These are phyloP conservation scores for Lentinula lateritia DNA, from an alignment of 768 basidiomycete species.

Conservation along the genomic window DNA sequence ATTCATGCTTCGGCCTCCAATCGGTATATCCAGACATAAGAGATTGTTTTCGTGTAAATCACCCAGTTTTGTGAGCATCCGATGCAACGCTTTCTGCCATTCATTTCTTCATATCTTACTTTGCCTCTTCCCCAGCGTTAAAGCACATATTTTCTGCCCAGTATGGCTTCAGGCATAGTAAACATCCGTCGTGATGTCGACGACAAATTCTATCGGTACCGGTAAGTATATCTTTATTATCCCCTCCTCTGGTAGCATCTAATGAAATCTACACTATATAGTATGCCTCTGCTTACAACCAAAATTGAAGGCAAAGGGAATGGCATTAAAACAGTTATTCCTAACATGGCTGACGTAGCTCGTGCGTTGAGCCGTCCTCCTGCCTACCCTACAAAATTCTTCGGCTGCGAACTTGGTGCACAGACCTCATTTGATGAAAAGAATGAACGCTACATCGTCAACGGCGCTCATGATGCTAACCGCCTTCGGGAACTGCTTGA, in stretches of 20 bases:
- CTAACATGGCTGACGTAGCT: constrained; percentile 98
- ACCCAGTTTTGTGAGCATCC: constrained; percentile 47
- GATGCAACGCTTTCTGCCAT: background rate
- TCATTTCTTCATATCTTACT: background rate
- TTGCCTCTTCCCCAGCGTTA: constrained; percentile 41
- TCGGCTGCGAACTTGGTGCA: constrained; percentile 96
- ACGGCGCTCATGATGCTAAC: constrained; percentile 88
- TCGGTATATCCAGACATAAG: constrained; percentile 65
- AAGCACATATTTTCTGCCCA: constrained; percentile 46
- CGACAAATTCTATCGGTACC: constrained; percentile 95
- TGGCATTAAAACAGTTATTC: constrained; percentile 98
- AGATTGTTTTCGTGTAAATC: constrained; percentile 45
- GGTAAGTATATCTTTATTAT: constrained; percentile 34
- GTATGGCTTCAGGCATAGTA: constrained; percentile 80
- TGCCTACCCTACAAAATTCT: constrained; percentile 97
- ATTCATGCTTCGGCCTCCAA: constrained; percentile 94
- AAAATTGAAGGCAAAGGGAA: constrained; percentile 99
- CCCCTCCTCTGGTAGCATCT: background rate
- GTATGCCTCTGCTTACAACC: constrained; percentile 91
- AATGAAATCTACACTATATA: constrained; percentile 22
- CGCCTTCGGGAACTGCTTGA: constrained; percentile 95
- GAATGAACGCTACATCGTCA: constrained; percentile 97
- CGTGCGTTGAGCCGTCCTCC: constrained; percentile 93
- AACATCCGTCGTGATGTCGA: constrained; percentile 96
- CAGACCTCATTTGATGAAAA: constrained; percentile 96